Conservation (phyloP, 768 basidiomycete species). For the Coprinopsis sp. region DNA sequence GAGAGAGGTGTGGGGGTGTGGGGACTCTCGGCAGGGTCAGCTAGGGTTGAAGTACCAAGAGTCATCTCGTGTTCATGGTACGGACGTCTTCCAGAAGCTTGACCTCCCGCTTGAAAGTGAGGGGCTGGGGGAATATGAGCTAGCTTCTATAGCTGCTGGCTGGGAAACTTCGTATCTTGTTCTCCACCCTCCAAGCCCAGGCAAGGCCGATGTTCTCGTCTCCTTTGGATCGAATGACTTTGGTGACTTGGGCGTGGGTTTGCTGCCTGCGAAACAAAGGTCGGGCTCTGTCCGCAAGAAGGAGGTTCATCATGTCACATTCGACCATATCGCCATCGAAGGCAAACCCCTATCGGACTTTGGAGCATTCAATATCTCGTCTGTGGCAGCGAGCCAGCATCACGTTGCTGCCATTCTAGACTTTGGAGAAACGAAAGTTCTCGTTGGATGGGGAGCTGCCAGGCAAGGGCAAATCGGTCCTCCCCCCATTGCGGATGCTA, state of each 20-base stretch:
- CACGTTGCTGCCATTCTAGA: conserved; percentile 56
- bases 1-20: conserved; percentile 65
- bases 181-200: conserved; percentile 33
- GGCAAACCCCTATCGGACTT: conserved; percentile 18
- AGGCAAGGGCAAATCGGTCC: conserved; percentile 82
- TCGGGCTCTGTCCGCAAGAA: background rate
- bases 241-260: conserved; percentile 68
- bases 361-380: conserved; percentile 29
- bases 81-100: conserved; percentile 45
- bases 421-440: conserved; percentile 16
- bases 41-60: conserved; percentile 46
- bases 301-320: conserved; percentile 37
- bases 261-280: conserved; percentile 14
- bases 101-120: conserved; percentile 32
- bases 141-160: conserved; percentile 52
- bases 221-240: conserved; percentile 86
- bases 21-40: conserved; percentile 68
- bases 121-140: conserved; percentile 37
- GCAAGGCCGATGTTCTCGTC: conserved; percentile 49
- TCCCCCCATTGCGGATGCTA: no score
- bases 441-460: conserved; percentile 80
- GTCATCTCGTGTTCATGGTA: conserved; percentile 14
- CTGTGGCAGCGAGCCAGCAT: conserved; percentile 62
- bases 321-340: conserved; percentile 34
- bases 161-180: conserved; percentile 87